Conservation (phyloP, 352 stramenopile genomes). For the Globisporangium yorkense region DNA sequence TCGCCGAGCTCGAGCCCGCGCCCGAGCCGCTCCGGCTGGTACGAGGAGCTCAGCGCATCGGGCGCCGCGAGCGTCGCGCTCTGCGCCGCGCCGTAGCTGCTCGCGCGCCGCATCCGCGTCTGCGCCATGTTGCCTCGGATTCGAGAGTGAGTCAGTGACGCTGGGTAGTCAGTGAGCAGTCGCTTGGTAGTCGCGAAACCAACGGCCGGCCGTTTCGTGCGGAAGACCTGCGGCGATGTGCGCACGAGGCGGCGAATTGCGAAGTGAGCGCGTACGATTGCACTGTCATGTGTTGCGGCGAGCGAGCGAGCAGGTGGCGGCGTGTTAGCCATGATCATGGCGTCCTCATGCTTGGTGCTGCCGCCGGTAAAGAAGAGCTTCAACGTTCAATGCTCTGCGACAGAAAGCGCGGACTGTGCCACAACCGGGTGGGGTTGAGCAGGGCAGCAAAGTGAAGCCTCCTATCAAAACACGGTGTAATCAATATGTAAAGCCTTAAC, state of each 20-base stretch:
- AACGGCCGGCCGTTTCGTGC: no score
- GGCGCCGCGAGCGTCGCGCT: constrained; percentile 1
- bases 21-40: constrained; percentile 3
- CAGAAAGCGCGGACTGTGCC: background rate
- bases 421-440: background rate
- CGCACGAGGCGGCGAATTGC: no score
- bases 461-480: background rate
- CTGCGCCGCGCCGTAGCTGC: constrained; percentile 9
- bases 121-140: background rate
- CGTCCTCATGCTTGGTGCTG: background rate
- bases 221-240: no score
- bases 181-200: background rate
- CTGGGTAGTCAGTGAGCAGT: background rate
- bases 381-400: background rate
- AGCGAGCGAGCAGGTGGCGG: no score
- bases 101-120: constrained; percentile 11
- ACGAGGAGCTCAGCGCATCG: constrained; percentile 9
- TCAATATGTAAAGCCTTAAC: background rate
- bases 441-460: background rate
- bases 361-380: background rate
- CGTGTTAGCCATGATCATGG: background rate
- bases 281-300: no score
- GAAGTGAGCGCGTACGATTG: no score
- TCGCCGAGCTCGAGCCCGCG: background rate
- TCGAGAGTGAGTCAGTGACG: background rate